Base-by-base conservation (phyloP, 2,329 filamentous ascomycete species). In the Plenodomus biglobosus region DNA sequence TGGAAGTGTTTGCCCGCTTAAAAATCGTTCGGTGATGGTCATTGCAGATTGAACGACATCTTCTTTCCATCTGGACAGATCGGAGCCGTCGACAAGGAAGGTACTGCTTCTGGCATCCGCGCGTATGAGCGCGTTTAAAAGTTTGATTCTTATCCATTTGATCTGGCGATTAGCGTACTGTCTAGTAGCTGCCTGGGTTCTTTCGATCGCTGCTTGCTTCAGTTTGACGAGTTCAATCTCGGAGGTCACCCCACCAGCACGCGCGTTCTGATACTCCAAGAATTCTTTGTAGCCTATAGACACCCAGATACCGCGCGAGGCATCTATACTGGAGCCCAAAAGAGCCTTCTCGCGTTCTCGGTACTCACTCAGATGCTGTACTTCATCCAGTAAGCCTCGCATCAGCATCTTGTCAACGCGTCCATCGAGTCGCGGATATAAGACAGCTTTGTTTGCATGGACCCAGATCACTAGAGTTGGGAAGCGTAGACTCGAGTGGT, bases 281-380 rank as follows among this genome's bases (percentile, higher is more conserved):
- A 97, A 87, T 66, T 99, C 90, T 68, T 95, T 96, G 73, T 91
- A 96, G 1, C 94, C 94, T 53, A 99, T 99, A 1, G 92, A 94
- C 44, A 95, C 88, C 91, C 92, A 99, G 37, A 99, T 95, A 0
- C 94, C 95, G 44, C 85, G 84, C 1, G 83, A 88, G 56, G 84
- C 80, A 64, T 97, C 90, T 1, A 94, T 73, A 0, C 71, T 56
- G 1, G 77, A 70, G 0, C 84, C 86, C 4, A 58, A 61, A 1
- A 74, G 62, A 0, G 74, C 66, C 40, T 75, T 67, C 44, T 78
- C 71, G 3, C 71, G 58, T 15, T 73, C 60, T 2, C 80, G 71
- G 50, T 80, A 79, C 1, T 72, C 65, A 11, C 75, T 74, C 60
- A 88, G 77, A 1, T 68, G 73, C 34, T 77, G 65, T 0, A 86